phyloP scores from a whole-genome alignment of 108 stramenopile species.

The Nannochloropsis salina region DNA sequence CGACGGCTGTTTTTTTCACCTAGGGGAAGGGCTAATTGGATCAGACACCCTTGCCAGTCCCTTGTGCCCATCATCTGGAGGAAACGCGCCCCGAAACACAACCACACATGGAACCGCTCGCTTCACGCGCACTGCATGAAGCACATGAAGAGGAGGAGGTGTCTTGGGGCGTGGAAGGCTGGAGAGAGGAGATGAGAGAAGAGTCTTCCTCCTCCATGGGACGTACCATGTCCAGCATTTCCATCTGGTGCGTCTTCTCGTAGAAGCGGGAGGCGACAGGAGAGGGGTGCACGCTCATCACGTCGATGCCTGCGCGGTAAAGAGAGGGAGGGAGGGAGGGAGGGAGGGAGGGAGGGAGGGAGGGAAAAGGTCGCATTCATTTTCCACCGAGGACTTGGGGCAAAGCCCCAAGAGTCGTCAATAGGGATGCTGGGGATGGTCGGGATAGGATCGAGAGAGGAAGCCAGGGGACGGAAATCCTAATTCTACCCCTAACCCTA shows the following conservation, averaged over 20 bases:
- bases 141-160: neutral
- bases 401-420: too few species aligned
- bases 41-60: too few species aligned
- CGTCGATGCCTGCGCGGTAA: slow-evolving; percentile 82
- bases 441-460: neutral
- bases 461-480: neutral
- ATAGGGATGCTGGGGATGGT: neutral
- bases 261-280: slow-evolving; percentile 96
- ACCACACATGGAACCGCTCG: too few species aligned
- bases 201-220: neutral
- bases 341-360: neutral
- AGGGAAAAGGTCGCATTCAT: too few species aligned
- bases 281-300: slow-evolving; percentile 91
- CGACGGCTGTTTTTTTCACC: slow-evolving; percentile 72
- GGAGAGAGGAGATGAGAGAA: neutral
- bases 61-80: too few species aligned
- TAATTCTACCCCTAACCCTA: too few species aligned
- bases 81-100: too few species aligned
- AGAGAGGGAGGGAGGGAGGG: slow-evolving; percentile 39
- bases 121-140: neutral
- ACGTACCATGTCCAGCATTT: slow-evolving; percentile 56
- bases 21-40: neutral
- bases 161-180: neutral
- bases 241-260: slow-evolving; percentile 61
- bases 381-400: too few species aligned